These are phyloP conservation scores for Rhodotorula babjevae DNA, from an alignment of 768 basidiomycete genomes.

Conservation along the genomic window DNA sequence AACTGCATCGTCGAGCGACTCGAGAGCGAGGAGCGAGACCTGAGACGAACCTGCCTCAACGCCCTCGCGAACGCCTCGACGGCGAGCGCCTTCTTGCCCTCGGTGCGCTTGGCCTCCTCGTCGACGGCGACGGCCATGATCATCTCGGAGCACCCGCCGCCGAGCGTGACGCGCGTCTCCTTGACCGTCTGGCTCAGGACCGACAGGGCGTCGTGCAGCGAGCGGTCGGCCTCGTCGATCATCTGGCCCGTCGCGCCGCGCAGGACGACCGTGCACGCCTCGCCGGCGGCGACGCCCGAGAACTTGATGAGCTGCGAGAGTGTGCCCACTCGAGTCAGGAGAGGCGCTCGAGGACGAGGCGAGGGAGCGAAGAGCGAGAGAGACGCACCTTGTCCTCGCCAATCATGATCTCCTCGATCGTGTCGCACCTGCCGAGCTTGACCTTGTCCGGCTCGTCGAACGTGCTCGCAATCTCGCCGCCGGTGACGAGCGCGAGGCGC, in stretches of 20 bases:
- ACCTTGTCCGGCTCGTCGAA: slow-evolving; percentile 90
- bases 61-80: slow-evolving; percentile 86
- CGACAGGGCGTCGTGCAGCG: slow-evolving; percentile 92
- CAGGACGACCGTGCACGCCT: slow-evolving; percentile 95
- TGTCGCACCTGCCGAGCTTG: slow-evolving; percentile 83
- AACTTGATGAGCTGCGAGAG: slow-evolving; percentile 87
- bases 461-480: slow-evolving; percentile 93
- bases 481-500: slow-evolving; percentile 87
- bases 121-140: slow-evolving; percentile 93
- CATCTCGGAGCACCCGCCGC: slow-evolving; percentile 98
- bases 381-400: slow-evolving; percentile 88
- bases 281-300: slow-evolving; percentile 94
- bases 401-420: slow-evolving; percentile 98
- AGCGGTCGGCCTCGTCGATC: slow-evolving; percentile 98
- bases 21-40: no score
- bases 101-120: slow-evolving; percentile 72
- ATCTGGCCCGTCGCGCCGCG: slow-evolving; percentile 97
- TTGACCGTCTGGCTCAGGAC: slow-evolving; percentile 96
- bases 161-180: slow-evolving; percentile 88
- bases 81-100: slow-evolving; percentile 93
- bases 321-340: no score
- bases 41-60: slow-evolving; percentile 56
- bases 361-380: neutral
- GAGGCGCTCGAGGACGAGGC: neutral
- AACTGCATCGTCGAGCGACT: no score